Base-by-base conservation (phyloP, 345 rosid genomes). In the Sapria himalayana region DNA sequence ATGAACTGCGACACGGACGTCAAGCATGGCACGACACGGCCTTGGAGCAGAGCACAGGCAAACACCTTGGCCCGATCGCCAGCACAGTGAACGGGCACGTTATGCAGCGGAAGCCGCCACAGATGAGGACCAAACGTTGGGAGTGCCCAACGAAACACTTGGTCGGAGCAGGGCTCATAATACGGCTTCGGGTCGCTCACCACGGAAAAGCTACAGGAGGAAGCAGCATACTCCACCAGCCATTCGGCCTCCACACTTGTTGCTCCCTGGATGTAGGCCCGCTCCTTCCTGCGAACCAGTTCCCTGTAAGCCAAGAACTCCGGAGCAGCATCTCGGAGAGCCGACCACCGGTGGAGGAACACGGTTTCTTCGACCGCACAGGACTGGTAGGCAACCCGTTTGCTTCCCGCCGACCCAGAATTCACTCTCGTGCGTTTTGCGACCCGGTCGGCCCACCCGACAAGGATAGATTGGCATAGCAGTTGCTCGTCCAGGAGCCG, bases 391-490 rank as follows among this genome's bases (percentile, higher is more conserved):
- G 67, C 59, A 13, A 56, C 60, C 37, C 67, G 43, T 20, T 66
- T 65, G 37, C 43, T 65, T 36, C 56, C 64, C 8, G 52, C 47
- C 14, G 45, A 38, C 33, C 41, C 45, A 15, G 69, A 49, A 37
- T 27, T 43, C 9, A 47, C 53, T 55, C 76, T 55, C 21, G 59
- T 29, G 25, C 73, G 61, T 59, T 60, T 73, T 19, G 97, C 94
- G 43, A 85, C 85, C 56, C 92, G 73, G 51, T 86, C 89, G 9
- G 74, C 92, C 97, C 92, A 86, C 19, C 94, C 97, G n/a, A 94
- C 94, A 36, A 81, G 76, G 29, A 85, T 70, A 48, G 81, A 93
- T 62, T 66, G 72, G 22, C 84, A 69, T 42, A 85, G 33, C 35
- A 78, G 55, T 61, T 78, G 72, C 54, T 85, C 94, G 62, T 78